Conservation (phyloP, 2,329 filamentous ascomycete genomes). For the Metarhizium rileyi region DNA sequence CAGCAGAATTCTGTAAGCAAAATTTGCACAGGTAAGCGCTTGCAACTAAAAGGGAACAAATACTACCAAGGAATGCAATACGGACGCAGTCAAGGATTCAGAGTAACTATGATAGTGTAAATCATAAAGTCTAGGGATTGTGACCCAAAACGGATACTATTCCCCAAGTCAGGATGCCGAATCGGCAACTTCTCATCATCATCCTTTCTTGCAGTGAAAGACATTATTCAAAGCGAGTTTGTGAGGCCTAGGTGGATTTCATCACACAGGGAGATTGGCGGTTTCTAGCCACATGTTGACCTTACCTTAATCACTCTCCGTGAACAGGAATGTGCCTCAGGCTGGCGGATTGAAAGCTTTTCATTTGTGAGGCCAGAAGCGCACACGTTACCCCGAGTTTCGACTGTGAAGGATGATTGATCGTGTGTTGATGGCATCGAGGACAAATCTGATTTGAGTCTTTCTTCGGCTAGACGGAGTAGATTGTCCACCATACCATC, state of each 20-base stretch:
- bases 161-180: slow-evolving; percentile 28
- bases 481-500: slow-evolving; percentile 9
- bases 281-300: too few relatives aligned
- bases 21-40: not conserved
- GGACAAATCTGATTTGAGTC: slow-evolving; percentile 2
- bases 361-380: not conserved
- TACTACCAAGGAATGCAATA: not conserved
- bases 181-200: slow-evolving; percentile 32
- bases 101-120: slow-evolving; percentile 62
- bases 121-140: slow-evolving; percentile 51
- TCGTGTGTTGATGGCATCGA: not conserved
- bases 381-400: not conserved
- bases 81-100: slow-evolving; percentile 31
- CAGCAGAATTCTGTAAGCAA: slow-evolving; percentile 47
- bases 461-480: slow-evolving; percentile 11
- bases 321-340: not conserved
- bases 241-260: too few relatives aligned
- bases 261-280: too few relatives aligned
- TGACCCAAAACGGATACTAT: slow-evolving; percentile 31
- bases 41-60: not conserved
- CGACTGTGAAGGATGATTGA: not conserved
- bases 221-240: too few relatives aligned
- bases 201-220: slow-evolving; percentile 5
- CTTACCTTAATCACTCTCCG: not conserved
- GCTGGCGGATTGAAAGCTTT: not conserved